Conservation (phyloP, 441 rosid genomes). For the Mallotus japonicus region DNA sequence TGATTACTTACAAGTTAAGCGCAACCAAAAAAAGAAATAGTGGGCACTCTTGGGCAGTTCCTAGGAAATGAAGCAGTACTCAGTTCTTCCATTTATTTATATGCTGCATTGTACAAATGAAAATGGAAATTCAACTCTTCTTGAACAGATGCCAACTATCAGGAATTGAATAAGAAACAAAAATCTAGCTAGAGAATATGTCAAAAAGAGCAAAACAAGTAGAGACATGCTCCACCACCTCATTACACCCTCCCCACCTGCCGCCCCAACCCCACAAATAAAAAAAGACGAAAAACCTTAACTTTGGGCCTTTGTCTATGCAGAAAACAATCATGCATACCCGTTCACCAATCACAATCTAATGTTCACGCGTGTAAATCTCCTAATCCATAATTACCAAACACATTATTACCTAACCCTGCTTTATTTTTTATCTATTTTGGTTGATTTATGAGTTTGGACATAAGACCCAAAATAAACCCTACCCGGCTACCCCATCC, state of each 20-base stretch:
- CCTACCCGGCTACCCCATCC: not conserved
- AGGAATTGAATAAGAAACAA: not conserved
- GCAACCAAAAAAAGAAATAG: not conserved
- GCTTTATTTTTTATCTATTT: not conserved
- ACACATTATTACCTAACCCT: no score
- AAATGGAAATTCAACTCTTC: not conserved
- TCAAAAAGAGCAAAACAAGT: not conserved
- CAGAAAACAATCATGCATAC: not conserved
- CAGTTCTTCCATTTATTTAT: conserved; percentile 12
- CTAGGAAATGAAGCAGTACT: not conserved
- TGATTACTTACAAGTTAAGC: not conserved
- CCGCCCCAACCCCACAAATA: not conserved
- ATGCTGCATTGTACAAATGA: conserved; percentile 11
- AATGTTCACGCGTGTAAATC: no score
- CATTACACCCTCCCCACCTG: not conserved
- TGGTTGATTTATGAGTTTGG: not conserved
- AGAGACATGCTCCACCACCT: no score
- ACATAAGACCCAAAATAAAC: not conserved
- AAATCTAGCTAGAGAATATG: not conserved
- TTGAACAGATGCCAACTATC: conserved; percentile 6
- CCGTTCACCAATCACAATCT: not conserved
- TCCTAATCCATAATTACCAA: no score
- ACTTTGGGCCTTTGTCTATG: not conserved
- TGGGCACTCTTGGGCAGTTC: not conserved
- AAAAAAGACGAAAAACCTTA: not conserved